Evolutionary conservation across 176 grass and related monocot genomes (phyloP).

Genomic region (Zizania latifolia): DNA sequence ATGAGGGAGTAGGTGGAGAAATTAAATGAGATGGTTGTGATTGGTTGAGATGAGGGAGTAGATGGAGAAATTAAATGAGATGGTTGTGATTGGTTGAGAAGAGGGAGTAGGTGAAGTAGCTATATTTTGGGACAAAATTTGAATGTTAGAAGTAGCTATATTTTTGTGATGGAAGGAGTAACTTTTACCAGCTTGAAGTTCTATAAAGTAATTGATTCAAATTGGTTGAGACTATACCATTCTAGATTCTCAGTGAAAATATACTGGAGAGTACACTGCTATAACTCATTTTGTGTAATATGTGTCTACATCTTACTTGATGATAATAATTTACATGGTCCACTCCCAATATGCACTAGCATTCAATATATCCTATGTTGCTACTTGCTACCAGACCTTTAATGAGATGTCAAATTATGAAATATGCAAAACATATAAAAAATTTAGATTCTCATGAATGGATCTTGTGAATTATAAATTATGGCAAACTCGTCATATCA

Average conservation of each 20-base stretch:
- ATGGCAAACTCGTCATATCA: background rate
- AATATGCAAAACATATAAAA: background rate
- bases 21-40: too few relatives aligned
- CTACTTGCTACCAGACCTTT: background rate
- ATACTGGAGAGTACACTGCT: background rate
- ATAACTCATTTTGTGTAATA: background rate
- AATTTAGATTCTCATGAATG: background rate
- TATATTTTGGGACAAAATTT: too few relatives aligned
- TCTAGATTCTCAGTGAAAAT: conserved; percentile 2
- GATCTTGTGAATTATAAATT: background rate
- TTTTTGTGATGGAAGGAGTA: too few relatives aligned
- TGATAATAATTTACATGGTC: background rate
- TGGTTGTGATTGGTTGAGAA: too few relatives aligned
- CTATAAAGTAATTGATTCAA: background rate
- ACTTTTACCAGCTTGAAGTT: conserved; percentile 4
- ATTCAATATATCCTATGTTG: background rate
- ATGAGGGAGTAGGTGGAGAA: too few relatives aligned
- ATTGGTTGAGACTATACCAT: background rate
- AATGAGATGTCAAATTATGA: background rate
- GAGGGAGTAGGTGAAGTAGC: too few relatives aligned
- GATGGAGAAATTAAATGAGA: too few relatives aligned
- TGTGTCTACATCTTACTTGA: background rate
- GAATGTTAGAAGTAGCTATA: too few relatives aligned
- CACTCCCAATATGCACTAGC: background rate
- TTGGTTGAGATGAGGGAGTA: too few relatives aligned